Evolutionary conservation across 768 basidiomycete genomes (phyloP), one percentile per base, ranked within the genome.

Genomic region (Pisolithus marmoratus): DNA sequence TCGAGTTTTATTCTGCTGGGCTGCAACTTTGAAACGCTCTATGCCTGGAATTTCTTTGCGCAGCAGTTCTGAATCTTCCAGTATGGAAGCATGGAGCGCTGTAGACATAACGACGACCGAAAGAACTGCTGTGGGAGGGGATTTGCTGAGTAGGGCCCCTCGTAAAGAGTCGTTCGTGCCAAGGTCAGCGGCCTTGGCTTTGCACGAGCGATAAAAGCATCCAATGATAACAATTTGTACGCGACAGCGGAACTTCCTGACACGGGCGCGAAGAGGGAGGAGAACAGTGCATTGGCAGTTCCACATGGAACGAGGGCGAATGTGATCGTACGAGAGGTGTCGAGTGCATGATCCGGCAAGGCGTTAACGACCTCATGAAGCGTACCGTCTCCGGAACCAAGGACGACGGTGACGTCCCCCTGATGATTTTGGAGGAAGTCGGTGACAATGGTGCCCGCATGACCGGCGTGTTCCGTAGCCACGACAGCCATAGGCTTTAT

Each of bases 281-380:
- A 75, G 67, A 87, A 94, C 31, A 96, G 75, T 0, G 95, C 95
- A 65, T 98, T 97, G 40, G 93, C 94, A n/a, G 93, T 95, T 23
- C 93, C 93, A 46, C 80, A 79, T 4, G 93, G 91, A 41, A 89
- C 70, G 44, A 79, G 76, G 17, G 72, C 81, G 54, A 85, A 71
- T 31, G 60, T 61, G 50, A 84, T 34, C 58, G 58, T 23, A 38
- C 20, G 52, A 53, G 4, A 51, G 19, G 59, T 64, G 20, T 58
- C 62, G 38, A 61, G 47, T 17, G 56, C 34, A 17, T 60, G 57
- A 22, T 63, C 61, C 36, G 73, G 66, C 31, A 90, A 63, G 11
- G 75, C 75, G 55, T 86, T 87, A 62, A 94, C 75, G 55, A 95
- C 80, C 60, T 98, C 94, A 65, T 95, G 90, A 37, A 93, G 73